These are phyloP conservation scores for Cucumis cinereus DNA, from an alignment of 306 rosid species.

Conservation along the genomic window DNA sequence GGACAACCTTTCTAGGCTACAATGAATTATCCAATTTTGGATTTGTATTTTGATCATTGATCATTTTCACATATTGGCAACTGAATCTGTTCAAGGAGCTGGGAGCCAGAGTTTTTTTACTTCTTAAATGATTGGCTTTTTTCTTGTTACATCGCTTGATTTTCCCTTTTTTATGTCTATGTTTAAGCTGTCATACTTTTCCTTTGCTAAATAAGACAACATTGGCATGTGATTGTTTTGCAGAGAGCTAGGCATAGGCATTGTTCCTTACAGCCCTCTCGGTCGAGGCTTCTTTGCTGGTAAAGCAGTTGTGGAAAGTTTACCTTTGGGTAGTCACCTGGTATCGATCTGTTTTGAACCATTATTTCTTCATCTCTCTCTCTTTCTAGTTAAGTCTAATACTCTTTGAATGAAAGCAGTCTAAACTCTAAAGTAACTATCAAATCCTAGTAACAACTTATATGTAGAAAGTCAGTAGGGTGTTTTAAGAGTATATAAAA, in stretches of 20 bases:
- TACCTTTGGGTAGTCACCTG: conserved; percentile 27
- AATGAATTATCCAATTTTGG: neutral
- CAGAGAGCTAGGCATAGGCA: conserved; percentile 81
- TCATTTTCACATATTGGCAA: neutral
- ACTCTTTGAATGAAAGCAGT: neutral
- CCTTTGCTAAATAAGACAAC: neutral
- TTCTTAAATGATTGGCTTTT: neutral
- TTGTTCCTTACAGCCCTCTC: conserved; percentile 73
- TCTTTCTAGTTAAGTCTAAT: neutral
- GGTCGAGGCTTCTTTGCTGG: conserved; percentile 79
- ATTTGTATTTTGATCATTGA: neutral
- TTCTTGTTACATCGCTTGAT: neutral
- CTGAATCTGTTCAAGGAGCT: neutral
- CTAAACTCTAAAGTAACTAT: neutral
- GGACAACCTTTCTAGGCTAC: neutral
- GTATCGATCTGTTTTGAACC: conserved; percentile 15
- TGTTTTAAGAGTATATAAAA: neutral
- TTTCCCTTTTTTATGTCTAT: neutral
- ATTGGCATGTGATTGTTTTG: neutral
- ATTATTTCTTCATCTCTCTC: neutral
- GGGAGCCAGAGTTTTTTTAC: neutral
- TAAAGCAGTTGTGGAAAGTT: conserved; percentile 39
- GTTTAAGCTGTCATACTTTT: neutral
- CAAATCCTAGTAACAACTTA: neutral
- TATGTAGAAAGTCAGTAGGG: neutral